phyloP scores from a whole-genome alignment of 108 stramenopile species.

The Cyclostephanos tholiformis region DNA sequence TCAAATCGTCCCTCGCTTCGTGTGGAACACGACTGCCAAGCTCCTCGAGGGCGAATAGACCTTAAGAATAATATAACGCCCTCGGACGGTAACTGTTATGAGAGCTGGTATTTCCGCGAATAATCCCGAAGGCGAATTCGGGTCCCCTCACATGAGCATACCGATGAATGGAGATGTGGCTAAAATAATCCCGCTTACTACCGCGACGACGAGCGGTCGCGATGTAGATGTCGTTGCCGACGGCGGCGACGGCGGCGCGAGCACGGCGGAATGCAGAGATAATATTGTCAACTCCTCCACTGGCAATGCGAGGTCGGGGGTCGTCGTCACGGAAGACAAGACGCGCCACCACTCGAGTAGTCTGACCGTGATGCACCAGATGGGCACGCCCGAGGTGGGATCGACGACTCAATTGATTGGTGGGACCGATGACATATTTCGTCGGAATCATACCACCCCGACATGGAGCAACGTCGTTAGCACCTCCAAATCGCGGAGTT shows the following conservation, averaged over 20 bases:
- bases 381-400: neutral
- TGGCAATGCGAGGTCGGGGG: neutral
- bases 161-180: slow-evolving; percentile 32
- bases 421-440: slow-evolving; percentile 22
- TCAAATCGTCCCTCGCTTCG: neutral
- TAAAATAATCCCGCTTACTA: slow-evolving; percentile 36
- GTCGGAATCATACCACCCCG: slow-evolving; percentile 12
- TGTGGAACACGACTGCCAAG: neutral
- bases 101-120: slow-evolving; percentile 26
- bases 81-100: slow-evolving; percentile 14
- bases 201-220: neutral
- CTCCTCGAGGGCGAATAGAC: no score
- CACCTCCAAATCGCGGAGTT: slow-evolving; percentile 6
- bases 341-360: no score
- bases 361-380: neutral
- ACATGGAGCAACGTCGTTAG: slow-evolving; percentile 48
- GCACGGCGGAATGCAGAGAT: slow-evolving; percentile 12
- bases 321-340: neutral
- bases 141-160: slow-evolving; percentile 49
- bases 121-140: slow-evolving; percentile 17
- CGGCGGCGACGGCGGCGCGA: slow-evolving; percentile 11
- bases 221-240: neutral
- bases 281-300: slow-evolving; percentile 5
- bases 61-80: neutral
- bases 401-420: slow-evolving; percentile 8